Conservation (phyloP, 208 protist genomes). For the Trypanosoma rangeli region DNA sequence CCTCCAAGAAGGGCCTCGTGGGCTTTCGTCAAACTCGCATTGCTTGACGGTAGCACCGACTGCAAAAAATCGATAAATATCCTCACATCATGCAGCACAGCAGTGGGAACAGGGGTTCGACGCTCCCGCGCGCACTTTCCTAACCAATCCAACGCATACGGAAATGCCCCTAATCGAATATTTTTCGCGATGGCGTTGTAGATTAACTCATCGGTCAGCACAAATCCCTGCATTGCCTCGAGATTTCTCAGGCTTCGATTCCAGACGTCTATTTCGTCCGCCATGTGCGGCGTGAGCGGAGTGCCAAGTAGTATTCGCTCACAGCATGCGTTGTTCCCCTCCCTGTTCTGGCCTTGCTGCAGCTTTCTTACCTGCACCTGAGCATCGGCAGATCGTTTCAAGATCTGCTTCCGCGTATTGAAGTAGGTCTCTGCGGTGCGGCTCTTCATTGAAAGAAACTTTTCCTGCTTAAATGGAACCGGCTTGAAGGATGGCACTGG, state of each 20-base stretch:
- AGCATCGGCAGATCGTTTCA: conserved; percentile 32
- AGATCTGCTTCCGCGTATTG: conserved; percentile 40
- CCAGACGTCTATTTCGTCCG: conserved; percentile 49
- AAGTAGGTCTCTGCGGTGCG: conserved; percentile 55
- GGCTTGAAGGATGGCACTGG: conserved; percentile 46
- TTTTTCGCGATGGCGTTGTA: conserved; percentile 55
- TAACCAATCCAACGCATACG: conserved; percentile 29
- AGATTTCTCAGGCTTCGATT: conserved; percentile 49
- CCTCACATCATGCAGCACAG: conserved; percentile 15
- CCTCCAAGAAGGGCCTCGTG: neutral
- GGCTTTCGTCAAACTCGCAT: conserved; percentile 8
- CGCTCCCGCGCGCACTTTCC: conserved; percentile 18
- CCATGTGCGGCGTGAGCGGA: conserved; percentile 37
- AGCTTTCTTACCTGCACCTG: conserved; percentile 17
- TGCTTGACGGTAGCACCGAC: conserved; percentile 27
- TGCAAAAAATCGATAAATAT: conserved; percentile 20
- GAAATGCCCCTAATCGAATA: conserved; percentile 43
- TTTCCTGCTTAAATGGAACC: conserved; percentile 55
- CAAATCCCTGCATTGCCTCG: conserved; percentile 56
- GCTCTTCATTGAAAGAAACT: conserved; percentile 79
- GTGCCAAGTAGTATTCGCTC: neutral
- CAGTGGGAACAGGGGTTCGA: conserved; percentile 19
- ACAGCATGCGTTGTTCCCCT: neutral
- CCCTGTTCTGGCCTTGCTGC: conserved; percentile 16
- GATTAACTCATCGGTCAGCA: conserved; percentile 62